Base-by-base conservation (phyloP, 2,329 filamentous ascomycete genomes). In the Neofusicoccum ribis region DNA sequence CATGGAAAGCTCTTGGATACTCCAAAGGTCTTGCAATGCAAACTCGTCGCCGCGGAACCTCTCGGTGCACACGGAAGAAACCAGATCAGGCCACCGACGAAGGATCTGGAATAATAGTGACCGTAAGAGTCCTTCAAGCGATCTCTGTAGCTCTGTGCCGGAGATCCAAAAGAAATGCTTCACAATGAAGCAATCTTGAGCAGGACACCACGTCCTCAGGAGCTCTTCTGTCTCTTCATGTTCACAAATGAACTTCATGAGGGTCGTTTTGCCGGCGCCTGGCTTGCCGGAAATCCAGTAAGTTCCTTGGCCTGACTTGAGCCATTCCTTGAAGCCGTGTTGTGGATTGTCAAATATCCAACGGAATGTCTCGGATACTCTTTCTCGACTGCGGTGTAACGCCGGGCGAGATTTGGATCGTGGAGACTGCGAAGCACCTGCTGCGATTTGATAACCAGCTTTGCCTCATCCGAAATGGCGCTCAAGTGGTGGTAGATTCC, bases 201-300 rank as follows among this genome's bases (percentile, higher is more conserved):
- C 60, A 0, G 46, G 68, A 0, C 78, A 73, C 81, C 81, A 83
- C 0, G 65, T 36, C 3, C 70, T 37, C 0, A 83, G 71, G 23
- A 67, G 66, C 2, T 71, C 39, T 6, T 51, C 65, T 1, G 77
- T 75, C 1, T 66, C 67, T 1, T 67, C 15, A 23, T 76, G 34
- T 8, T 43, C 36, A 27, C 17, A 15, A 3, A 63, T n/a, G 34
- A 34, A 52, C 36, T 63, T 63, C 77, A 83, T 81, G n/a, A 83
- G 64, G 0, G 79, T 83, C 0, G 80, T 82, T 64, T 83, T 83
- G 7, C 81, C 81, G 12, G 79, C 79, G 0, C 81, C 81, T 0
- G 80, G 76, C 52, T 81, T 83, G 1, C 82, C 82, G 23, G 74
- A 75, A 14, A 83, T 75, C 75, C 78, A 63, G 14, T 63, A 63